These are phyloP conservation scores for Aegilops tauschii DNA, from an alignment of 176 grass and related monocot species.

Conservation along the genomic window DNA sequence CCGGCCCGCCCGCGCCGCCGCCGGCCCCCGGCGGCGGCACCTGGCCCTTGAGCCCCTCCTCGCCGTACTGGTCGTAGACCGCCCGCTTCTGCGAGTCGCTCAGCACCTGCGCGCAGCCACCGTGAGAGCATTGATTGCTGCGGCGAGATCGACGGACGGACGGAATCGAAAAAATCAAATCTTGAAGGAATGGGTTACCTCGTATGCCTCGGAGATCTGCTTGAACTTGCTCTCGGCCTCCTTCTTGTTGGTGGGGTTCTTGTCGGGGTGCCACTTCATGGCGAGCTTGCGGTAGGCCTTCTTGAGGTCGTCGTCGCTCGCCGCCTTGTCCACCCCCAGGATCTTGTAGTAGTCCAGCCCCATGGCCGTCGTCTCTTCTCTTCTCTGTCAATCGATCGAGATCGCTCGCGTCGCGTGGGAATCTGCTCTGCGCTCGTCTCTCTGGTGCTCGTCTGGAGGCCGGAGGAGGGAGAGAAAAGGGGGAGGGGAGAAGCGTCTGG, in stretches of 20 bases:
- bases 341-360: conserved; percentile 94
- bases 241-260: conserved; percentile 95
- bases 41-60: conserved; percentile 91
- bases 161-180: too few relatives aligned
- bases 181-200: conserved; percentile 34
- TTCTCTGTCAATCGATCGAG: background rate
- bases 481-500: conserved; percentile 49
- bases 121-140: too few relatives aligned
- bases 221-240: conserved; percentile 97
- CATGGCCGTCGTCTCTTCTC: conserved; percentile 12
- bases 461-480: conserved; percentile 27
- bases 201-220: conserved; percentile 97
- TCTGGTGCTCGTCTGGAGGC: background rate
- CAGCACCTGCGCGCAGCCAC: conserved; percentile 41
- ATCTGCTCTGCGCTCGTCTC: background rate
- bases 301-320: conserved; percentile 91
- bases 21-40: conserved; percentile 71
- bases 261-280: conserved; percentile 98
- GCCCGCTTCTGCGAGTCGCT: conserved; percentile 88
- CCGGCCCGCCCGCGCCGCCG: conserved; percentile 26
- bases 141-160: too few relatives aligned
- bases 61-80: conserved; percentile 95
- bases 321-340: conserved; percentile 73
- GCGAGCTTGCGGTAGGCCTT: conserved; percentile 97
- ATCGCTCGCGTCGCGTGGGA: background rate